Conservation (phyloP, 768 basidiomycete genomes). For the Leccinum boreale region DNA sequence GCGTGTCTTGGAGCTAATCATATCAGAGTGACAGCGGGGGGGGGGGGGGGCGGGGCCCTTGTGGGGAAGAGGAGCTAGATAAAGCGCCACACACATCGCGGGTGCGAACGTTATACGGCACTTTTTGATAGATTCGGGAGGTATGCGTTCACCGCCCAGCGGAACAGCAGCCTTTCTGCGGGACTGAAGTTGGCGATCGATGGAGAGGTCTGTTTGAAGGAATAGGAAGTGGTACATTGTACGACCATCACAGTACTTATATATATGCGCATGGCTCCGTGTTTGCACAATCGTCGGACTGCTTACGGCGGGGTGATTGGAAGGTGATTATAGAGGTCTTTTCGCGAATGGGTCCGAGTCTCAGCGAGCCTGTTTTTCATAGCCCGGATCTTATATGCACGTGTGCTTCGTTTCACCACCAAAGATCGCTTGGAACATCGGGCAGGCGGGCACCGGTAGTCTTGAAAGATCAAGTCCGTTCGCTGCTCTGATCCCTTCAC, state of each 20-base stretch:
- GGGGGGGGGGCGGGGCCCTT: too few species aligned
- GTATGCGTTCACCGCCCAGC: background rate
- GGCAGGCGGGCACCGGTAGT: background rate
- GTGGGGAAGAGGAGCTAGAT: background rate
- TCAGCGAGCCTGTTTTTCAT: background rate
- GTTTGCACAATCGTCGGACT: background rate
- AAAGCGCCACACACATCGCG: background rate
- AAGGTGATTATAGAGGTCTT: background rate
- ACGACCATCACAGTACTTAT: background rate
- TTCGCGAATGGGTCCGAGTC: constrained; percentile 3
- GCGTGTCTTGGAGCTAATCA: background rate
- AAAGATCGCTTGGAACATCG: background rate
- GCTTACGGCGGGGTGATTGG: background rate
- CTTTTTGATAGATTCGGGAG: background rate
- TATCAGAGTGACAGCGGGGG: background rate
- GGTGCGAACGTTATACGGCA: background rate
- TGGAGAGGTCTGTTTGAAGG: background rate
- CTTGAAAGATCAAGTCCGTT: background rate
- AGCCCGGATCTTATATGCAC: background rate
- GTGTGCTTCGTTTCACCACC: background rate
- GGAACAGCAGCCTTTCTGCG: background rate
- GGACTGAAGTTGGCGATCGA: background rate
- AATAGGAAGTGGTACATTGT: background rate
- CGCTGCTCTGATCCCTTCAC: background rate
- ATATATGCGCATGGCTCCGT: background rate